phyloP scores from a whole-genome alignment of 352 stramenopile species.

The Paralagenidium karlingii region DNA sequence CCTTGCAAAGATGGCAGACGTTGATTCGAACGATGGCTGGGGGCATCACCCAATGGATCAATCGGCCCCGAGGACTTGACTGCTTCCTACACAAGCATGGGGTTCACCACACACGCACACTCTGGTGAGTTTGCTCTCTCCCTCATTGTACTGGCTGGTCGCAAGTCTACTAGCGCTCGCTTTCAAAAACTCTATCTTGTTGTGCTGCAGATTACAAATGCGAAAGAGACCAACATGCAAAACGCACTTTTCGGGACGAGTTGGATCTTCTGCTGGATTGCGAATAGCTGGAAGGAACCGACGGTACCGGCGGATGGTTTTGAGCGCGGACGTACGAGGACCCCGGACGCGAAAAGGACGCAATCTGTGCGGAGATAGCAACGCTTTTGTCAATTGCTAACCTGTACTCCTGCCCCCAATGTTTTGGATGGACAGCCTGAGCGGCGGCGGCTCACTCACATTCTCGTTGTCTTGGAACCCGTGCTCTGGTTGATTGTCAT shows the following conservation, averaged over 20 bases:
- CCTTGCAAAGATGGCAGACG: conserved; percentile 38
- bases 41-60: conserved; percentile 33
- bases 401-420: background rate
- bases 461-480: conserved; percentile 29
- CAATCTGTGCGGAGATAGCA: conserved; percentile 23
- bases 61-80: conserved; percentile 41
- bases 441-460: background rate
- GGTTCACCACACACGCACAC: too few species aligned
- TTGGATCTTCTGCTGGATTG: background rate
- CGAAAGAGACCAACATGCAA: background rate
- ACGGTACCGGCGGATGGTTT: conserved; percentile 27
- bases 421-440: conserved; percentile 1
- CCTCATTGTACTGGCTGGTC: too few species aligned
- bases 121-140: too few species aligned
- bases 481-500: conserved; percentile 44
- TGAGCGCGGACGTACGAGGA: conserved; percentile 59
- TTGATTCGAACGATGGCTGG: conserved; percentile 31
- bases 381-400: background rate
- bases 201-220: conserved; percentile 28
- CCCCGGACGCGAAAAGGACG: conserved; percentile 55
- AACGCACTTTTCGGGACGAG: background rate
- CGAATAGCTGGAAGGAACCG: background rate
- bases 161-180: conserved; percentile 18
- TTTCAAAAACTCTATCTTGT: too few species aligned
- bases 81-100: too few species aligned